Percentiles rank a stretch among this genome's conserved stretches.
Evolutionary conservation across 768 basidiomycete species (phyloP).

Genomic region (Stropharia rugosoannulata): DNA sequence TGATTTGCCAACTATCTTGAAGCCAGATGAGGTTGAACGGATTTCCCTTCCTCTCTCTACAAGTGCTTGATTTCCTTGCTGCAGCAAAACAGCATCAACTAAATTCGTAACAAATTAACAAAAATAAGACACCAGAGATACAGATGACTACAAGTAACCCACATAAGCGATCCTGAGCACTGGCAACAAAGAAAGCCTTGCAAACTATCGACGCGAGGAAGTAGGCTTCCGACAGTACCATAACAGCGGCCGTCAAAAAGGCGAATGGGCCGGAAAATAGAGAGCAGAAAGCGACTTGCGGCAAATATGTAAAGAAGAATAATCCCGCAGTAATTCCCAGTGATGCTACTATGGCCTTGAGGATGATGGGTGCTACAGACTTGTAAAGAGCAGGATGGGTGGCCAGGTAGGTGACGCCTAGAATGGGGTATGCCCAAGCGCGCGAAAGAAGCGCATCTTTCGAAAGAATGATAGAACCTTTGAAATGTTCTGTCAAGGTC

Average conservation of each 20-base stretch:
- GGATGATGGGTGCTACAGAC: slow-evolving; percentile 33
- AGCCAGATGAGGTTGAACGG: slow-evolving; percentile 28
- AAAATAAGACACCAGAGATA: background rate
- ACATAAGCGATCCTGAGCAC: slow-evolving; percentile 40
- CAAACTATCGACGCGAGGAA: slow-evolving; percentile 33
- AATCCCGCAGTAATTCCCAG: slow-evolving; percentile 39
- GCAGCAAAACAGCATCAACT: slow-evolving; percentile 37
- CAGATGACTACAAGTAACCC: slow-evolving; percentile 12
- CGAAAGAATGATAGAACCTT: slow-evolving; percentile 17
- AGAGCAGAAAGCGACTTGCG: slow-evolving; percentile 63
- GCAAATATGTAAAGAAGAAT: slow-evolving; percentile 62
- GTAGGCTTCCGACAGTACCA: slow-evolving; percentile 44
- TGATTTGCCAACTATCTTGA: slow-evolving; percentile 47
- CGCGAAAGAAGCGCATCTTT: slow-evolving; percentile 33
- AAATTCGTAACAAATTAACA: background rate
- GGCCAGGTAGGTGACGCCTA: slow-evolving; percentile 34
- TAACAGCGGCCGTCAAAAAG: slow-evolving; percentile 48
- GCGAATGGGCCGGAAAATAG: slow-evolving; percentile 65
- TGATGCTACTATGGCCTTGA: slow-evolving; percentile 38
- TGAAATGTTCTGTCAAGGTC: slow-evolving; percentile 13
- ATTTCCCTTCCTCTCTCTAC: slow-evolving; percentile 31
- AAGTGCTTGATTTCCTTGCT: slow-evolving; percentile 31
- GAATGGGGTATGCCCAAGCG: slow-evolving; percentile 38
- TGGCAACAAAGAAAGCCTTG: slow-evolving; percentile 32
- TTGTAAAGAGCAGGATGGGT: slow-evolving; percentile 35